phyloP scores from a whole-genome alignment of 179 eudicot species.

The Heliamphora pulchella region DNA sequence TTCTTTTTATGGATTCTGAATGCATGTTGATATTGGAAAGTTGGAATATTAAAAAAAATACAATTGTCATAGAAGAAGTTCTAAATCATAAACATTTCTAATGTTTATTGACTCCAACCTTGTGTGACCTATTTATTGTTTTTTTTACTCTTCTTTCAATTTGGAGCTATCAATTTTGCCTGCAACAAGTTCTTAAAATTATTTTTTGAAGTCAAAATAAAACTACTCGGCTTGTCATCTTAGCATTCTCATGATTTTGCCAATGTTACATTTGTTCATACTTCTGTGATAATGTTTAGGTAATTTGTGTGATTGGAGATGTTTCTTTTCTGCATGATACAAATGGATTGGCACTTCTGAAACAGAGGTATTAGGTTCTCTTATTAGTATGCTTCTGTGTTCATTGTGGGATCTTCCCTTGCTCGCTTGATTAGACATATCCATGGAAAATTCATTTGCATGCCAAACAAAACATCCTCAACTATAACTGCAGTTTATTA shows the following conservation, averaged over 20 bases:
- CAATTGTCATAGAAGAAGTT: neutral
- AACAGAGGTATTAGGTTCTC: slow-evolving; percentile 41
- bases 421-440: neutral
- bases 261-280: slow-evolving; percentile 4
- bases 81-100: neutral
- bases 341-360: slow-evolving; percentile 79
- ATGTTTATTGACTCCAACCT: neutral
- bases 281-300: slow-evolving; percentile 36
- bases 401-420: neutral
- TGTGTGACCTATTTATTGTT: neutral
- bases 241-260: slow-evolving; percentile 3
- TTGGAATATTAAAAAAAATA: neutral
- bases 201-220: neutral
- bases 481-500: neutral
- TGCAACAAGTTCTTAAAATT: neutral
- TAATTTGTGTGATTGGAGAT: slow-evolving; percentile 79
- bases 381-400: slow-evolving; percentile 1
- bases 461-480: neutral
- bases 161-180: neutral
- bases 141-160: neutral
- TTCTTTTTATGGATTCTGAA: neutral
- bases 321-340: slow-evolving; percentile 92
- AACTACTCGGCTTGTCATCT: neutral
- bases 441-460: neutral
- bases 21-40: neutral